Percentiles rank a stretch among this genome's conserved stretches.
Conservation (phyloP, 129 eudicot species). For the Chrysanthemum lavandulifolium region DNA sequence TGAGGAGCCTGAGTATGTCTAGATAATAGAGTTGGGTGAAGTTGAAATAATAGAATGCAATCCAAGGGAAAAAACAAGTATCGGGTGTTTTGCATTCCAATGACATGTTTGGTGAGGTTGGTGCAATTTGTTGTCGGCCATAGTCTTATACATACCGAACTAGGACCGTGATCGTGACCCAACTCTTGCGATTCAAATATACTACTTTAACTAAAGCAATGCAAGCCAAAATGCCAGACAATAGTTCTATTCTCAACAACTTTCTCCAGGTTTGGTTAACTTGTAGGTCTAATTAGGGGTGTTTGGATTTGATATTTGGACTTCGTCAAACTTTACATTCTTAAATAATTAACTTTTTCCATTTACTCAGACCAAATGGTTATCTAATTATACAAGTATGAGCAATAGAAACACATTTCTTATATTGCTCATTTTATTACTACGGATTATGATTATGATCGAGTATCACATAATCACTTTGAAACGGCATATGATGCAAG, state of each 20-base stretch:
- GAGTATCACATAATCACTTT: not conserved
- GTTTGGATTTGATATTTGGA: too few relatives aligned
- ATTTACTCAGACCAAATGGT: too few relatives aligned
- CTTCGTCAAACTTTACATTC: not conserved
- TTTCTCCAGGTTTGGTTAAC: slow-evolving; percentile 62
- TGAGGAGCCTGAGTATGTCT: slow-evolving; percentile 80
- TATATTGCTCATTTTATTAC: too few relatives aligned
- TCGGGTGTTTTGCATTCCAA: slow-evolving; percentile 49
- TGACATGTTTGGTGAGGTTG: slow-evolving; percentile 90
- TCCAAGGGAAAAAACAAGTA: slow-evolving; percentile 54
- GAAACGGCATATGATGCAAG: not conserved
- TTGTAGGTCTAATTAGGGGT: too few relatives aligned
- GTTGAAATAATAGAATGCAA: slow-evolving; percentile 62
- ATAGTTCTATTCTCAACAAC: slow-evolving; percentile 68
- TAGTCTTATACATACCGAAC: slow-evolving; percentile 71
- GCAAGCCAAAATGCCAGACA: slow-evolving; percentile 45
- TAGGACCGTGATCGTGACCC: slow-evolving; percentile 53
- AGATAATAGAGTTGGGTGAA: slow-evolving; percentile 81
- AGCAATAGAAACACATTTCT: too few relatives aligned
- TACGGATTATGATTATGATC: too few relatives aligned
- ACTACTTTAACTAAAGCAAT: slow-evolving; percentile 63
- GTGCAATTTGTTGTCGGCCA: slow-evolving; percentile 75
- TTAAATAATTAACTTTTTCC: not conserved
- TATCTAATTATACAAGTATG: too few relatives aligned
- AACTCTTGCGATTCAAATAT: slow-evolving; percentile 75